phyloP scores from a whole-genome alignment of 2,329 filamentous ascomycete species.

The Talaromyces sp. region DNA sequence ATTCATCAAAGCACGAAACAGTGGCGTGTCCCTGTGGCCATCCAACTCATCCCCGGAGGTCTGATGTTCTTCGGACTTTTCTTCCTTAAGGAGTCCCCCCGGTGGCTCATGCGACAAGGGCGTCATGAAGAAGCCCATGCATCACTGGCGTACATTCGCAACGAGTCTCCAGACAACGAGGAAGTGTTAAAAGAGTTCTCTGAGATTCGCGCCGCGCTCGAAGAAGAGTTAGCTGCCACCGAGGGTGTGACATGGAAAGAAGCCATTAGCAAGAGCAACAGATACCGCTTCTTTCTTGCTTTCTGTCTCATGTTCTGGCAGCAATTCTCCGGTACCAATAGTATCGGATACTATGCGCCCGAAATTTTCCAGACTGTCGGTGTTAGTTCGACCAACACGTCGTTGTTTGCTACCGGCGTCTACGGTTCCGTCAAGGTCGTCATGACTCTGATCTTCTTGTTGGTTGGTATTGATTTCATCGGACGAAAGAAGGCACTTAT shows the following conservation, averaged over 20 bases:
- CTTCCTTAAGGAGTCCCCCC: conserved; percentile 52
- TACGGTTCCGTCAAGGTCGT: conserved; percentile 40
- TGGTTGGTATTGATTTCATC: conserved; percentile 38
- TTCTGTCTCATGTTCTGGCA: conserved; percentile 42
- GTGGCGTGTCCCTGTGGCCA: conserved; percentile 52
- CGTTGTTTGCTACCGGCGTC: conserved; percentile 37
- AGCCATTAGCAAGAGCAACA: conserved; percentile 36
- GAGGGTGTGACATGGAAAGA: conserved; percentile 44
- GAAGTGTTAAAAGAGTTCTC: conserved; percentile 33
- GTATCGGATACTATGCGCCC: conserved; percentile 39
- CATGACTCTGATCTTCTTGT: conserved; percentile 35
- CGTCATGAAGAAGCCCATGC: conserved; percentile 43
- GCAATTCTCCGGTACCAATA: conserved; percentile 40
- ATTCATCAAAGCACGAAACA: conserved; percentile 31
- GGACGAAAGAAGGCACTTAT: conserved; percentile 36
- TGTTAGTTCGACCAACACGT: conserved; percentile 31
- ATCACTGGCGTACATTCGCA: conserved; percentile 37
- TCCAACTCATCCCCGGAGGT: conserved; percentile 52
- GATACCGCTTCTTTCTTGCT: conserved; percentile 35
- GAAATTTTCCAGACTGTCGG: conserved; percentile 38
- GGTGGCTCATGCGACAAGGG: conserved; percentile 55
- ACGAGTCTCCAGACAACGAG: conserved; percentile 27
- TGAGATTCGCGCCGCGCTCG: conserved; percentile 40
- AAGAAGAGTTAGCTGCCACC: conserved; percentile 39
- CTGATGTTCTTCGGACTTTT: conserved; percentile 50